Conservation (phyloP, 495 filamentous ascomycete species). For the Trichoderma virens region DNA sequence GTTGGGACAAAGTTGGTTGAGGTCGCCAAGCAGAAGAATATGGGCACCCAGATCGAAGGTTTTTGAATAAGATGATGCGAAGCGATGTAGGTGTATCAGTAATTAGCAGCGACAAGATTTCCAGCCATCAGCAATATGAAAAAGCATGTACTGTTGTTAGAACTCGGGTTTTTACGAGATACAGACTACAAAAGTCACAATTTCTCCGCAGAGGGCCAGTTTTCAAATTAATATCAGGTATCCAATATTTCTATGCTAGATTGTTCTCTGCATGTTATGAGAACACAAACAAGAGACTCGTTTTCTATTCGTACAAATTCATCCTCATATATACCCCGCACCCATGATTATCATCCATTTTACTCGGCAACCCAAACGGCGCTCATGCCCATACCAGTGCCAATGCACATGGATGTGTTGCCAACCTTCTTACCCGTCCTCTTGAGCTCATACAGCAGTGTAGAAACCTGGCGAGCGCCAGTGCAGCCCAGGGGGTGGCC, state of each 20-base stretch:
- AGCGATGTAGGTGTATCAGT: neutral
- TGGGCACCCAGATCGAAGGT: conserved; percentile 65
- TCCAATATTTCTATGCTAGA: neutral
- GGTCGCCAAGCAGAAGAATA: conserved; percentile 60
- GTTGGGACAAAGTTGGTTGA: conserved; percentile 68
- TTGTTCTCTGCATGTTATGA: neutral
- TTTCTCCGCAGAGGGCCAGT: too few species aligned
- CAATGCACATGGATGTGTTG: conserved; percentile 93
- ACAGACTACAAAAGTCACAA: neutral
- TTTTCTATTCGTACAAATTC: neutral
- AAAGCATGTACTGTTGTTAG: too few species aligned
- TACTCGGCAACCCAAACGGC: conserved; percentile 88
- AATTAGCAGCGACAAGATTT: neutral
- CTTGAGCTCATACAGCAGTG: conserved; percentile 79
- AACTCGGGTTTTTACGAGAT: too few species aligned
- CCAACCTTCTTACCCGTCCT: conserved; percentile 76
- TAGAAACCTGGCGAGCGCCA: conserved; percentile 87
- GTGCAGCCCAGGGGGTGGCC: conserved; percentile 95
- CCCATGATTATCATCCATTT: neutral
- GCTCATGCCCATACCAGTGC: conserved; percentile 97
- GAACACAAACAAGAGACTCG: neutral
- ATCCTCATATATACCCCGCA: neutral
- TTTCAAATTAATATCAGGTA: neutral
- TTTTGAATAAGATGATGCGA: conserved; percentile 38
- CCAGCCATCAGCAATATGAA: neutral